phyloP scores from a whole-genome alignment of 1,284 basidiomycete genomes.

The Ustilago nuda region DNA sequence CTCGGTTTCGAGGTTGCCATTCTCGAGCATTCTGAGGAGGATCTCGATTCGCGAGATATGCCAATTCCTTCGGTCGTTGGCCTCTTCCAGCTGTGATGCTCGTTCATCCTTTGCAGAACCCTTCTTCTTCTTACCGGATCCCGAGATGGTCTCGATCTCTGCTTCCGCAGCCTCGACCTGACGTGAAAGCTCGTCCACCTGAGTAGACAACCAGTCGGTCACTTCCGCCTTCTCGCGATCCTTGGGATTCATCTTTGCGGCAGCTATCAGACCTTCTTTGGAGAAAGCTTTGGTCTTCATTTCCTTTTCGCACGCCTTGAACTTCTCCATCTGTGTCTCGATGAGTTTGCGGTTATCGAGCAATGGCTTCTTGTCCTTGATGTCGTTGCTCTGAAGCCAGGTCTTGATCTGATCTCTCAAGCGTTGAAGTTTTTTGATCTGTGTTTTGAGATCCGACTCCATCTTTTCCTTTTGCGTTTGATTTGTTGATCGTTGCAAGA shows the following conservation, averaged over 20 bases:
- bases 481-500: constrained; percentile 66
- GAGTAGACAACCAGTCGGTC: constrained; percentile 72
- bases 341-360: constrained; percentile 94
- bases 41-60: constrained; percentile 93
- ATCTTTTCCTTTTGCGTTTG: constrained; percentile 69
- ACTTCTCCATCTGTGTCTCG: constrained; percentile 99
- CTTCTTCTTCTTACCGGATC: constrained; percentile 78
- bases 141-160: constrained; percentile 88
- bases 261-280: constrained; percentile 96
- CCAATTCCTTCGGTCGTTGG: constrained; percentile 96
- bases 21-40: constrained; percentile 91
- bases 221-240: constrained; percentile 95
- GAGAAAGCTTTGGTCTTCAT: constrained; percentile 99
- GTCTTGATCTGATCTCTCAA: constrained; percentile 99
- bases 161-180: constrained; percentile 96
- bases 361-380: constrained; percentile 96
- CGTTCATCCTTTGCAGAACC: constrained; percentile 79
- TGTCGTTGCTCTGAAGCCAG: constrained; percentile 97
- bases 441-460: constrained; percentile 69
- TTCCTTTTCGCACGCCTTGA: constrained; percentile 99
- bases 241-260: constrained; percentile 92
- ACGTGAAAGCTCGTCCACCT: constrained; percentile 88
- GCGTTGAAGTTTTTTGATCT: constrained; percentile 92
- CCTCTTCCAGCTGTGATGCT: constrained; percentile 82
- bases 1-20: constrained; percentile 87